Evolutionary conservation across 2,329 filamentous ascomycete species (phyloP).

Genomic region (Aureobasidium melanogenum): DNA sequence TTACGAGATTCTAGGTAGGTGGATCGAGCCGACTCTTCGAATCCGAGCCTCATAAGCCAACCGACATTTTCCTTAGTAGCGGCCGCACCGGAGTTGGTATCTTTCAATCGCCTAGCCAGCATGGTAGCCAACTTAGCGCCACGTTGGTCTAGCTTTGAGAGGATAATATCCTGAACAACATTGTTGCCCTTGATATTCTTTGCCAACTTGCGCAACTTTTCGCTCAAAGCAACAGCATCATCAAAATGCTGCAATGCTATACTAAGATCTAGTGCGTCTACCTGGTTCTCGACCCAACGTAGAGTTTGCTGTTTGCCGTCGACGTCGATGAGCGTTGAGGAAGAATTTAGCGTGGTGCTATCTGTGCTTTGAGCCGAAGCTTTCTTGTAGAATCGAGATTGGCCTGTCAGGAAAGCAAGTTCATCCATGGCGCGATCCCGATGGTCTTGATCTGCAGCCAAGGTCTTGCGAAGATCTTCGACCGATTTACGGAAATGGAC

Average conservation of each 20-base stretch:
- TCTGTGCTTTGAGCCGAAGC: slow-evolving; percentile 45
- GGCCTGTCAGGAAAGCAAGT: slow-evolving; percentile 22
- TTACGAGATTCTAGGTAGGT: slow-evolving; percentile 75
- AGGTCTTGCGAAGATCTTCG: slow-evolving; percentile 78
- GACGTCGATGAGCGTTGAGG: slow-evolving; percentile 74
- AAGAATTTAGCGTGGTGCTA: slow-evolving; percentile 18
- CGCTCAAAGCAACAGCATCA: slow-evolving; percentile 70
- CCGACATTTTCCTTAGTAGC: slow-evolving; percentile 73
- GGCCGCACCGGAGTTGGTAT: slow-evolving; percentile 65
- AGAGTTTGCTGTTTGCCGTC: slow-evolving; percentile 95
- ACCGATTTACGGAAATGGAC: slow-evolving; percentile 87
- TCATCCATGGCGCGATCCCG: slow-evolving; percentile 54
- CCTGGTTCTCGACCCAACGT: slow-evolving; percentile 88
- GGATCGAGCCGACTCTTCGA: slow-evolving; percentile 80
- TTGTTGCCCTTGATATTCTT: slow-evolving; percentile 74
- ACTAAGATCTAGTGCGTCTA: slow-evolving; percentile 93
- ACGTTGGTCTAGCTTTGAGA: slow-evolving; percentile 80
- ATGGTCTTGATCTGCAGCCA: slow-evolving; percentile 80
- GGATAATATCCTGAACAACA: slow-evolving; percentile 86
- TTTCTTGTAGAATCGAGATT: slow-evolving; percentile 55
- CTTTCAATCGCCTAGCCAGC: slow-evolving; percentile 66
- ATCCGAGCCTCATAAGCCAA: slow-evolving; percentile 80
- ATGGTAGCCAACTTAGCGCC: slow-evolving; percentile 67
- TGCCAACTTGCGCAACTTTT: slow-evolving; percentile 73
- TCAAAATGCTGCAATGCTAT: slow-evolving; percentile 88